Evolutionary conservation across 495 filamentous ascomycete species (phyloP).

Genomic region (Penicillium crystallinum): DNA sequence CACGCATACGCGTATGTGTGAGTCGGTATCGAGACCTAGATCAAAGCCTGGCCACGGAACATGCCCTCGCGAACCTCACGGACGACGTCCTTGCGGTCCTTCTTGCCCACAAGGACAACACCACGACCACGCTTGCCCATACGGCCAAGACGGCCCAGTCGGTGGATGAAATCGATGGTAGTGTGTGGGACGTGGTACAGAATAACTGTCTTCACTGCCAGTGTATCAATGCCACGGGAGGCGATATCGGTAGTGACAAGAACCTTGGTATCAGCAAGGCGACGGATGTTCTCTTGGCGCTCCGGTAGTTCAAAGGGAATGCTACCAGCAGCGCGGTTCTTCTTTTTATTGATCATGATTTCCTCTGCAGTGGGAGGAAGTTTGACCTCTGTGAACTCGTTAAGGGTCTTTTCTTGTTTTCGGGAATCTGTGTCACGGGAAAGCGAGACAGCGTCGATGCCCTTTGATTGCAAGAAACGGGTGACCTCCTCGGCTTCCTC

Average conservation of each 20-base stretch:
- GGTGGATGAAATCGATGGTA: slow-evolving; percentile 95
- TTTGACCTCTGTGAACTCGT: slow-evolving; percentile 63
- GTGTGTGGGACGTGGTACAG: slow-evolving; percentile 94
- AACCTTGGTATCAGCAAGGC: slow-evolving; percentile 70
- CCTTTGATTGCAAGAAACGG: slow-evolving; percentile 72
- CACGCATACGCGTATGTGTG: slow-evolving; percentile 1
- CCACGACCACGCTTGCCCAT: slow-evolving; percentile 90
- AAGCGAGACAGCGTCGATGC: slow-evolving; percentile 79
- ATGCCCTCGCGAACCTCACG: slow-evolving; percentile 90
- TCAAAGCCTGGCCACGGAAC: slow-evolving; percentile 84
- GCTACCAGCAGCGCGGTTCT: slow-evolving; percentile 24
- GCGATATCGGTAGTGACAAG: slow-evolving; percentile 91
- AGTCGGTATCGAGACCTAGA: slow-evolving; percentile 41
- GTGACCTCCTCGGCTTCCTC: slow-evolving; percentile 80
- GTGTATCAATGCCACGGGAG: slow-evolving; percentile 88
- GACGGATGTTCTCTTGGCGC: slow-evolving; percentile 18
- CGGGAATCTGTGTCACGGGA: slow-evolving; percentile 73
- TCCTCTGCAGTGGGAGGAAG: slow-evolving; percentile 39
- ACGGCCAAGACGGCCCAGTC: slow-evolving; percentile 81
- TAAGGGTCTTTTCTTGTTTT: slow-evolving; percentile 67
- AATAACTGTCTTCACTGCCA: slow-evolving; percentile 86
- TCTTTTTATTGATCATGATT: slow-evolving; percentile 30
- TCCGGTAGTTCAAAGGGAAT: slow-evolving; percentile 32
- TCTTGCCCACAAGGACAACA: slow-evolving; percentile 82
- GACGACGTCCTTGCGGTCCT: slow-evolving; percentile 85